Evolutionary conservation across 2,329 filamentous ascomycete genomes (phyloP), one percentile per base, ranked within the genome.

Genomic region (Hypoxylon rubiginosum): DNA sequence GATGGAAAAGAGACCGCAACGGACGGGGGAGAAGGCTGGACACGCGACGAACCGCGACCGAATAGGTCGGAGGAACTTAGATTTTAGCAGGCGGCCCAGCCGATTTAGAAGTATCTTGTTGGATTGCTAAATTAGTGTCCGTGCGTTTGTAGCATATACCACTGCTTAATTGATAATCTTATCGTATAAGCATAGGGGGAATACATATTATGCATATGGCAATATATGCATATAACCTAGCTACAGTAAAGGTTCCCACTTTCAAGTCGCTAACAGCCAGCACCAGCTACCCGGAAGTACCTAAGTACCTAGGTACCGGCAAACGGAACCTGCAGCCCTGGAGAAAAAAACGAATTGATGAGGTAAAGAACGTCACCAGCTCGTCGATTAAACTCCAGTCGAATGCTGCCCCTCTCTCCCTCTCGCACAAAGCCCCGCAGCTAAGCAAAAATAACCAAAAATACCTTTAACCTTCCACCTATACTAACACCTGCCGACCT

Each of bases 391-490:
- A 45, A 28, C 51, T 50, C 50, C 50, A 64, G 28, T 28, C 62
- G 17, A 39, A 43, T 5, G 21, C 55, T 68, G 64, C 67, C 67
- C 65, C 67, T 70, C 39, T 43, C 59, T 66, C 61, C 58, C 48
- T 39, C 51, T 69, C 67, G 62, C 67, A 70, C 67, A 70, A 70
- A 70, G 67, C 67, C 67, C 67, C 67, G 67, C 67, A 70, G 62
- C 53, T 63, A 49, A 49, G 32, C 55, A 62, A 70, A 70, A 69
- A 67, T 69, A 63, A 63, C 58, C 50, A 69, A 70, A 43, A 70
- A 65, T 65, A 67, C 62, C 55, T 61, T 51, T 53, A 36, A 54
- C 57, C 51, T 55, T 41, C 15, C 13, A 51, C 52, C 34, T 36
- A 26, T 62, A 24, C 45, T 30, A 36, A 36, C n/a, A 36, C 64